Evolutionary conservation across 2,329 filamentous ascomycete species (phyloP).

Genomic region (Xylaria sp.): DNA sequence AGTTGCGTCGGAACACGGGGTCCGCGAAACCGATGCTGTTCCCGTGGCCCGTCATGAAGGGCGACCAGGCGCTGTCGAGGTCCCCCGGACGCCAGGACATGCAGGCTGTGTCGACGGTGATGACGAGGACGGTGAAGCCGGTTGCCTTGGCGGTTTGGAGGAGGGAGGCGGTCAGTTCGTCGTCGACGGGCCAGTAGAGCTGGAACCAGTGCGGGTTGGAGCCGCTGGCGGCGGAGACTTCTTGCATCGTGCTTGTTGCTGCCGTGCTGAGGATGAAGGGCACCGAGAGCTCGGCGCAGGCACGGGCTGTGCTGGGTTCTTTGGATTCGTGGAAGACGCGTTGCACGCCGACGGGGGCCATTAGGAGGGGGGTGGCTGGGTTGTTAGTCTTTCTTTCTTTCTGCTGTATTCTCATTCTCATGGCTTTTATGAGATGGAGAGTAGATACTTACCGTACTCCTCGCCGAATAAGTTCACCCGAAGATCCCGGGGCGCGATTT

Average conservation of each 20-base stretch:
- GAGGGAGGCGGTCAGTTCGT: conserved; percentile 60
- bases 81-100: conserved; percentile 65
- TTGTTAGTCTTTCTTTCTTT: too few relatives aligned
- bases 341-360: conserved; percentile 67
- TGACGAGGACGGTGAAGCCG: conserved; percentile 61
- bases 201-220: conserved; percentile 63
- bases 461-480: conserved; percentile 42
- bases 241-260: conserved; percentile 57
- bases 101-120: conserved; percentile 67
- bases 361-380: conserved; percentile 47
- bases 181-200: conserved; percentile 65
- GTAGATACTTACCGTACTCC: conserved; percentile 35
- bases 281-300: conserved; percentile 54
- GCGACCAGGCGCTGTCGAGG: conserved; percentile 56
- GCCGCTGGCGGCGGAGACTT: conserved; percentile 55
- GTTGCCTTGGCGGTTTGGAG: conserved; percentile 54
- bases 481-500: conserved; percentile 39
- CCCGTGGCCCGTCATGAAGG: conserved; percentile 55
- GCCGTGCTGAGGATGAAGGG: conserved; percentile 66
- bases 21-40: conserved; percentile 60
- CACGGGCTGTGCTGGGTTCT: conserved; percentile 59
- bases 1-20: conserved; percentile 57
- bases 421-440: too few relatives aligned
- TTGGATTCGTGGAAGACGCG: conserved; percentile 60
- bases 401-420: too few relatives aligned